Evolutionary conservation across 2,329 filamentous ascomycete species (phyloP).

Genomic region (Aspergillus carbonarius): DNA sequence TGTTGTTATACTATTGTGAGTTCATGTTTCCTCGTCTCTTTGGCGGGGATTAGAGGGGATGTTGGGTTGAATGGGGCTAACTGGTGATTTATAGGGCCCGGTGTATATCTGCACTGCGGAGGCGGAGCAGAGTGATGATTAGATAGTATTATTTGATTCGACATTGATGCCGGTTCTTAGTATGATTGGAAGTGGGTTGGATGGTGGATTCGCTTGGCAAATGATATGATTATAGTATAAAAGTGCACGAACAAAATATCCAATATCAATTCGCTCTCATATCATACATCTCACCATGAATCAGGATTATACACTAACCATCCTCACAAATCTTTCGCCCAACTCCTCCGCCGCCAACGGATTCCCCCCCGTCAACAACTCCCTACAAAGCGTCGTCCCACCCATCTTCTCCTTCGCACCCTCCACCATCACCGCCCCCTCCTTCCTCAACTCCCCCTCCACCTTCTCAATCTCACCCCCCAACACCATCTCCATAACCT

Average conservation of each 20-base stretch:
- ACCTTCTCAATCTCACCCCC: constrained; percentile 47
- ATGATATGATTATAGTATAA: no score
- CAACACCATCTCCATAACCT: constrained; percentile 46
- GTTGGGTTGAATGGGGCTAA: no score
- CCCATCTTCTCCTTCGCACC: constrained; percentile 42
- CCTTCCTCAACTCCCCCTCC: constrained; percentile 38
- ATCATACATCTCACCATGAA: background rate
- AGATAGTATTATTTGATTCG: background rate
- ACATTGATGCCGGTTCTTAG: no score
- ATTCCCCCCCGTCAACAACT: constrained; percentile 38
- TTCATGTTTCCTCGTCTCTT: background rate
- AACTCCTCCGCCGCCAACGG: constrained; percentile 33
- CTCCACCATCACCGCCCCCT: constrained; percentile 48
- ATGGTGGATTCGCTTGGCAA: background rate
- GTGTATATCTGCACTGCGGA: background rate
- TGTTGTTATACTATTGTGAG: constrained; percentile 35
- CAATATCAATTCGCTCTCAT: background rate
- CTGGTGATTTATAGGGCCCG: background rate
- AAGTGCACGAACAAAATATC: no score
- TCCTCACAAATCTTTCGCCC: constrained; percentile 34
- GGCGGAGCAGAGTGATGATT: background rate
- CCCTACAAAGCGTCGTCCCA: constrained; percentile 44
- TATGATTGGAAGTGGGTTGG: background rate
- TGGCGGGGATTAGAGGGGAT: no score
- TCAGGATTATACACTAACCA: constrained; percentile 26